Evolutionary conservation across 495 filamentous ascomycete species (phyloP).

Genomic region (Penicillium simplicissimum): DNA sequence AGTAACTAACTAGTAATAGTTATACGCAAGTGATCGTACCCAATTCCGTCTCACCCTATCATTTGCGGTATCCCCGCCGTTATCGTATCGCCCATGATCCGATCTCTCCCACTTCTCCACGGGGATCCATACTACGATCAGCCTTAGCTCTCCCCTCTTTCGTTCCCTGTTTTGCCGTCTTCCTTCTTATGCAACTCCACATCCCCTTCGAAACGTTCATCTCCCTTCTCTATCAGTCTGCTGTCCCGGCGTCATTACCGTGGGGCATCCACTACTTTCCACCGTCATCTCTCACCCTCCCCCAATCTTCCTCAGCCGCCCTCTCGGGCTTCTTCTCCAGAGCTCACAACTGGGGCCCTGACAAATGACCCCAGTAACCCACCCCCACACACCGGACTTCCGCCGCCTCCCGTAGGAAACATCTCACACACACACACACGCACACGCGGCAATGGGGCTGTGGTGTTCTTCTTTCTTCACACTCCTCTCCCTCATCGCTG

Average conservation of each 20-base stretch:
- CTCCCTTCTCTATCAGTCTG: neutral
- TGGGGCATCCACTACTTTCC: neutral
- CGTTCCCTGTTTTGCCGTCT: conserved; percentile 26
- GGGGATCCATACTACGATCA: conserved; percentile 30
- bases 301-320: neutral
- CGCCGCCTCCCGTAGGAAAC: conserved; percentile 32
- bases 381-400: conserved; percentile 28
- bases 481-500: conserved; percentile 6
- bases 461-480: conserved; percentile 6
- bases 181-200: conserved; percentile 25
- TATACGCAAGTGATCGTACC: neutral
- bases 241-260: neutral
- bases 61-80: neutral
- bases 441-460: conserved; percentile 7
- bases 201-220: conserved; percentile 8
- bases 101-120: conserved; percentile 23
- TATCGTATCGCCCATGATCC: conserved; percentile 19
- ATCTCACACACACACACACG: neutral
- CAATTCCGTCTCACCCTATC: neutral
- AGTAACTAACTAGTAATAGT: too few relatives aligned
- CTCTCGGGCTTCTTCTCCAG: neutral
- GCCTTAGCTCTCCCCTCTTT: conserved; percentile 30
- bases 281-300: neutral
- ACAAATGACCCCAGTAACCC: conserved; percentile 33
- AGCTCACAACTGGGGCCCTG: conserved; percentile 13